Evolutionary conservation across 2,329 filamentous ascomycete species (phyloP).

Genomic region (Aureobasidium lini): DNA sequence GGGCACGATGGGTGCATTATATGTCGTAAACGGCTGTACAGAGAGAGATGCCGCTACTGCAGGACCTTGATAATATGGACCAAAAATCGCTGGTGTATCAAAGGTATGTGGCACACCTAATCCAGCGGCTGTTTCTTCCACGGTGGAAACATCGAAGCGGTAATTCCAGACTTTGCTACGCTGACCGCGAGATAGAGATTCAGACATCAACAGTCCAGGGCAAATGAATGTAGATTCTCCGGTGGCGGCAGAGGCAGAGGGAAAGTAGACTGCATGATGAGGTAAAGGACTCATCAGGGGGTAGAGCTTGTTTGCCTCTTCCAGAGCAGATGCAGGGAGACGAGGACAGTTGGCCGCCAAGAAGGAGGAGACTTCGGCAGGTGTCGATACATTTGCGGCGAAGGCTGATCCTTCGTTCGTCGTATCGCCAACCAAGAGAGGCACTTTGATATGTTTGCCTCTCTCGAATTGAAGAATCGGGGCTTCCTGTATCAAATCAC

Average conservation of each 20-base stretch:
- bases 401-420: conserved; percentile 38
- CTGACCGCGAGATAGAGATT: conserved; percentile 19
- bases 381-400: conserved; percentile 30
- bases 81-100: conserved; percentile 33
- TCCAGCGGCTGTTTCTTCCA: conserved; percentile 29
- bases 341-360: conserved; percentile 33
- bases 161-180: conserved; percentile 38
- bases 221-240: conserved; percentile 47
- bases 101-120: conserved; percentile 33
- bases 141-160: conserved; percentile 39
- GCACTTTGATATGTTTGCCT: conserved; percentile 33
- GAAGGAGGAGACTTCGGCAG: conserved; percentile 26
- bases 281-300: conserved; percentile 24
- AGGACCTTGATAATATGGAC: conserved; percentile 25
- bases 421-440: conserved; percentile 38
- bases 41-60: conserved; percentile 22
- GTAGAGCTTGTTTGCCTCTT: conserved; percentile 27
- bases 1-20: conserved; percentile 27
- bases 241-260: conserved; percentile 33
- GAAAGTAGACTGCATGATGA: conserved; percentile 30
- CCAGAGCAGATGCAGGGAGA: conserved; percentile 23
- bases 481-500: conserved; percentile 34
- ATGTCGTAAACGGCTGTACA: conserved; percentile 22
- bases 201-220: conserved; percentile 36
- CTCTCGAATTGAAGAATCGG: conserved; percentile 31